These are phyloP conservation scores for Ascocoryne sarcoides DNA, from an alignment of 2,329 filamentous ascomycete genomes.

Conservation along the genomic window DNA sequence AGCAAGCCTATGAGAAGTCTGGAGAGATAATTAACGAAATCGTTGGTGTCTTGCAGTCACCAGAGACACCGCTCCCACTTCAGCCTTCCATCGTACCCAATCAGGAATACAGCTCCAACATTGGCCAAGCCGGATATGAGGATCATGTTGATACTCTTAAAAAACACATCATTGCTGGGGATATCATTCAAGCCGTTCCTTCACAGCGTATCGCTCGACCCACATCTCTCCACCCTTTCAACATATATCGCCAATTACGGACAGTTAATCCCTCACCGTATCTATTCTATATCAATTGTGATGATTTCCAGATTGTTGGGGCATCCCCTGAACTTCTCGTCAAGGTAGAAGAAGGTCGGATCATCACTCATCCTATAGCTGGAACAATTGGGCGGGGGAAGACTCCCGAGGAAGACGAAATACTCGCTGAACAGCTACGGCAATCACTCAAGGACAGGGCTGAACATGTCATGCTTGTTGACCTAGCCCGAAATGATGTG, in stretches of 20 bases:
- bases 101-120: constrained; percentile 83
- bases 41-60: constrained; percentile 62
- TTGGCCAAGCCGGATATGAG: constrained; percentile 83
- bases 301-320: constrained; percentile 88
- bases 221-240: constrained; percentile 90
- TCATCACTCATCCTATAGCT: constrained; percentile 95
- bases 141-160: constrained; percentile 79
- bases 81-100: constrained; percentile 65
- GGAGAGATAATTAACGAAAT: constrained; percentile 54
- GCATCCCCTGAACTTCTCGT: constrained; percentile 92
- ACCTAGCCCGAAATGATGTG: constrained; percentile 91
- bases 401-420: constrained; percentile 71
- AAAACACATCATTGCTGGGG: constrained; percentile 80
- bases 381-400: constrained; percentile 86
- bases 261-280: constrained; percentile 98
- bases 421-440: constrained; percentile 66
- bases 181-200: constrained; percentile 96
- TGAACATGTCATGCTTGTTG: constrained; percentile 96
- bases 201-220: constrained; percentile 88
- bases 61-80: constrained; percentile 67
- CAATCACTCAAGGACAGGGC: constrained; percentile 83
- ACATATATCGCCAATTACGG: constrained; percentile 90
- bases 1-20: constrained; percentile 61
- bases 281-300: constrained; percentile 90
- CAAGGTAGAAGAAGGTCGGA: constrained; percentile 75